These are phyloP conservation scores for Polytrichum commune DNA, from an alignment of 225 moss, liverwort and hornwort species.

Conservation along the genomic window DNA sequence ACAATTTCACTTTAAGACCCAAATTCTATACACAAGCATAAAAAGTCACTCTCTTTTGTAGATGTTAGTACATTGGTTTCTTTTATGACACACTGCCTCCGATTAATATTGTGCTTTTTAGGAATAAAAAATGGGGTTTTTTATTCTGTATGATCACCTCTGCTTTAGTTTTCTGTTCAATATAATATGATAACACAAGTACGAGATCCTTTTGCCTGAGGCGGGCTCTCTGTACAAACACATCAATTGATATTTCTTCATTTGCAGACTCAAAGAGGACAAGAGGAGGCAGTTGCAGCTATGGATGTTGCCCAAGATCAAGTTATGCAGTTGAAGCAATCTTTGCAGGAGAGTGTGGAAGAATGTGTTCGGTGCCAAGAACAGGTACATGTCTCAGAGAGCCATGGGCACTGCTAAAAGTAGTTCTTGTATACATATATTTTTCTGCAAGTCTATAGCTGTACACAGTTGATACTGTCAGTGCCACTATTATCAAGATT, in stretches of 20 bases:
- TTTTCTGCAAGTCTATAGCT: too few species aligned
- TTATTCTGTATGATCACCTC: neutral
- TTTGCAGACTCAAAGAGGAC: slow-evolving; percentile 51
- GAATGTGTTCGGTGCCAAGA: slow-evolving; percentile 18
- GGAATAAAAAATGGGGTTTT: neutral
- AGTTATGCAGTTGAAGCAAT: slow-evolving; percentile 36
- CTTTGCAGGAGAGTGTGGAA: slow-evolving; percentile 31
- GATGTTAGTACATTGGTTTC: too few species aligned
- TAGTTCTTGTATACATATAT: too few species aligned
- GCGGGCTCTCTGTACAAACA: neutral
- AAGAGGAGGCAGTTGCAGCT: slow-evolving; percentile 37
- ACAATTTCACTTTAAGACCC: too few species aligned
- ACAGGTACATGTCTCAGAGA: slow-evolving; percentile 7
- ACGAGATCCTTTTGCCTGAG: neutral
- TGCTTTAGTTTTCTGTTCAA: neutral
- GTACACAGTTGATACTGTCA: too few species aligned
- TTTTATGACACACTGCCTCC: too few species aligned
- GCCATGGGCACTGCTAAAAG: neutral
- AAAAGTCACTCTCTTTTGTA: too few species aligned
- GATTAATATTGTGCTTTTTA: too few species aligned
- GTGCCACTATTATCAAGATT: too few species aligned
- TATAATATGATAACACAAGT: too few species aligned
- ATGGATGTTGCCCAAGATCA: slow-evolving; percentile 50
- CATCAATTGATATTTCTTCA: too few species aligned
- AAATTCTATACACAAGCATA: too few species aligned